Base-by-base conservation (phyloP, 805 yeast species). In the Wickerhamomyces strasburgensis region DNA sequence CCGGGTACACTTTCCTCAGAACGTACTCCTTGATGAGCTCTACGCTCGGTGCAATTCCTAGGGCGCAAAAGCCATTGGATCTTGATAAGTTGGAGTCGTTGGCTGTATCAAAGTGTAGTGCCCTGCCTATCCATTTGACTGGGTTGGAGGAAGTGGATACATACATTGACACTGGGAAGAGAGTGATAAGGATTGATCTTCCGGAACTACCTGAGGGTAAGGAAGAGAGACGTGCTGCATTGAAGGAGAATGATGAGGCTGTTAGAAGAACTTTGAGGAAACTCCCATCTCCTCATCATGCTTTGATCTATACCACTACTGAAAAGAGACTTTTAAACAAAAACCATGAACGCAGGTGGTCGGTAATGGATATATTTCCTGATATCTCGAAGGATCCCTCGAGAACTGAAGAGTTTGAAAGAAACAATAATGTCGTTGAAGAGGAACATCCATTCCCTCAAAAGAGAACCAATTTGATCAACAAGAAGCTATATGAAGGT, bases 211-310 rank as follows among this genome's bases (percentile, higher is more conserved):
- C 73, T 0, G 55, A 53, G 16, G 58, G 62, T 6, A 54, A 54
- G 3, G 46, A 56, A 4, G 37, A 35, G 11, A 53, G 74, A 34
- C 42, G 42, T 1, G 46, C 47, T 14, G 62, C 61, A 1, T 52
- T 77, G 23, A 47, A 55, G 11, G 52, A 60, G 19, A 63, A 70
- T 33, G 79, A 68, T 42, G 39, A 42, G 2, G 43, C 63, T 13
- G 42, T 85, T 9, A 65, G 82, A 35, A 66, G 67, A 14, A 67
- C 84, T 4, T 43, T 84, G n/a, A 71, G 84, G 26, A 76, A 74
- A 37, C 57, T 84, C 10, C 96, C 96, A 1, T 69, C 89, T 0
- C 95, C 96, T 0, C 73, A 75, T 42, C 72, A 70, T 38, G 65
- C 87, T 2, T 60, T 88, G 2, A 56, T 86, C 2, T 64, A 78